Evolutionary conservation across 1,139 yeast genomes (phyloP).

Genomic region (Pichia cactophila): DNA sequence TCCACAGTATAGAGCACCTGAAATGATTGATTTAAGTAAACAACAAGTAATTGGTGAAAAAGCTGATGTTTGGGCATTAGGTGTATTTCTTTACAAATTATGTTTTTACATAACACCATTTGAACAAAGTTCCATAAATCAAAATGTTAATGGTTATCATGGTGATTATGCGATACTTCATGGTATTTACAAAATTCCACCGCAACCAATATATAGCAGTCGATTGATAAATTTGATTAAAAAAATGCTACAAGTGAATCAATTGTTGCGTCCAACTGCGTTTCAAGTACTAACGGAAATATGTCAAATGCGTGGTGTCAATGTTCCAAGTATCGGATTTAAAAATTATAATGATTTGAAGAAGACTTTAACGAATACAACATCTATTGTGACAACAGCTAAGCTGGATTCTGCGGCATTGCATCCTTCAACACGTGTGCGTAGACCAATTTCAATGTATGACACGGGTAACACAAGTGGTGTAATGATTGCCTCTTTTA

Average conservation of each 20-base stretch:
- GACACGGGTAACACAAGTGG: neutral
- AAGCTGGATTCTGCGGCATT: neutral
- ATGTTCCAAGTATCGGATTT: conserved; percentile 20
- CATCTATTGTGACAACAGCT: neutral
- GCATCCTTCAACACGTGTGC: neutral
- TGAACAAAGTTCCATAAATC: conserved; percentile 43
- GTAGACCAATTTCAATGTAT: conserved; percentile 13
- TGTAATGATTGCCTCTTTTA: neutral
- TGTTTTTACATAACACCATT: conserved; percentile 95
- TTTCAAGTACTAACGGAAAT: conserved; percentile 62
- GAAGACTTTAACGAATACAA: conserved; percentile 1
- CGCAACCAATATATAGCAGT: conserved; percentile 47
- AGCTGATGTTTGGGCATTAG: conserved; percentile 95
- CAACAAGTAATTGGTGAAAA: conserved; percentile 90
- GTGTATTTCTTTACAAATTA: conserved; percentile 80
- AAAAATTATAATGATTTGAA: conserved; percentile 4
- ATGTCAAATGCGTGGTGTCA: conserved; percentile 48
- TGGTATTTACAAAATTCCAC: conserved; percentile 57
- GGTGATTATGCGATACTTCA: conserved; percentile 70
- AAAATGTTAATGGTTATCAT: conserved; percentile 28
- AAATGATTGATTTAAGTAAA: conserved; percentile 83
- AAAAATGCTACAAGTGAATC: conserved; percentile 40
- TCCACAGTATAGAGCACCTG: conserved; percentile 96
- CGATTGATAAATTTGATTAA: conserved; percentile 65
- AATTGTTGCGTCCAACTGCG: conserved; percentile 64